phyloP scores from a whole-genome alignment of 1,139 yeast species.

The Lodderomyces oxycetoniae region DNA sequence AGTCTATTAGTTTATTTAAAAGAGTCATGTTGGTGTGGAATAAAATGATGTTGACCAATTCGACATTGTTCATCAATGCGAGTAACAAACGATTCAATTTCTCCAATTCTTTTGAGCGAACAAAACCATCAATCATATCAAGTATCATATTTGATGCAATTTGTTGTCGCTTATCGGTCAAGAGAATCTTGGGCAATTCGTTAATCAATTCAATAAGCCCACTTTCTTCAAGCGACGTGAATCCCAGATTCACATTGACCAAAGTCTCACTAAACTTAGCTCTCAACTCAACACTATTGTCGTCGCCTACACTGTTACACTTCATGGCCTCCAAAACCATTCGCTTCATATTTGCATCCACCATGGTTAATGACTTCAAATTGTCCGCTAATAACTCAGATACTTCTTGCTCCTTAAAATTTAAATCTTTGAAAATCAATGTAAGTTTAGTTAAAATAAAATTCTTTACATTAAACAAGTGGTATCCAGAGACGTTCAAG shows the following conservation, averaged over 20 bases:
- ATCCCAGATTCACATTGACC: constrained; percentile 48
- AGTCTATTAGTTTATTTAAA: constrained; percentile 26
- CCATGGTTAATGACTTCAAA: constrained; percentile 7
- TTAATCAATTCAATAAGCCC: constrained; percentile 40
- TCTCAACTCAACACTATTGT: constrained; percentile 16
- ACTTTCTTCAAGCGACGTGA: constrained; percentile 50
- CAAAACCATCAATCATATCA: constrained; percentile 34
- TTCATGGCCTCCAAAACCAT: constrained; percentile 34
- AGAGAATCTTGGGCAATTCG: constrained; percentile 12
- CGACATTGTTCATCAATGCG: constrained; percentile 37
- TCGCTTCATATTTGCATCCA: constrained; percentile 46
- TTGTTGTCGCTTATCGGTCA: neutral
- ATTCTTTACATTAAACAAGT: constrained; percentile 30
- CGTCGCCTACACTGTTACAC: no score
- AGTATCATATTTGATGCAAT: constrained; percentile 18
- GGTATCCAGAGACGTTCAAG: constrained; percentile 13
- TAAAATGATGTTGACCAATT: constrained; percentile 40
- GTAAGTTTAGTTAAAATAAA: constrained; percentile 32
- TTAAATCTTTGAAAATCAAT: constrained; percentile 15
- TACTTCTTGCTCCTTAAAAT: neutral
- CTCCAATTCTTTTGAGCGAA: constrained; percentile 34
- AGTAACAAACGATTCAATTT: constrained; percentile 48
- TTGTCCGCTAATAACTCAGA: constrained; percentile 17
- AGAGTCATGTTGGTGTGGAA: constrained; percentile 23
- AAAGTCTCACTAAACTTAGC: constrained; percentile 30